Evolutionary conservation across 1,139 yeast species (phyloP), one percentile per base, ranked within the genome.

Genomic region (Zygosaccharomyces sapae): DNA sequence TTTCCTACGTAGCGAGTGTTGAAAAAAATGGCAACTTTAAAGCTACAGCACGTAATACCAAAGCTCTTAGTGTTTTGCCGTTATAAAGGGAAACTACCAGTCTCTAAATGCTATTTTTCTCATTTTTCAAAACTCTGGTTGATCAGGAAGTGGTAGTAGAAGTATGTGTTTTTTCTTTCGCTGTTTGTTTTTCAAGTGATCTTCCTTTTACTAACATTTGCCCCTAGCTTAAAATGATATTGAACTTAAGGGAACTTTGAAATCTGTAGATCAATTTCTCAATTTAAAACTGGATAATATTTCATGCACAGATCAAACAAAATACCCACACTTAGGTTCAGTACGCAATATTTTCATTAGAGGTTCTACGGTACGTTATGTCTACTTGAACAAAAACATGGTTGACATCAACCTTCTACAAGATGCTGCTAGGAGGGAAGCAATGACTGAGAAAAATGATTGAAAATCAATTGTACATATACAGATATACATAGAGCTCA

Each of bases 331-430:
- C 66, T 76, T 94, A 62, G 71, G 79, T 44, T 87, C 97, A 1
- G 95, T 90, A 37, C 85, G 86, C 69, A 89, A 87, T 63, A 76
- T 92, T 57, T 94, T 94, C 67, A 85, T 94, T 49, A 83, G 99
- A 75, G 98, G 98, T 12, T 89, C 97, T 2, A 92, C 92, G 16
- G 96, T 94, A 37, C 83, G 99, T 71, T 94, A 94, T 60, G 95
- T 94, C 25, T 95, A 92, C 63, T 75, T 94, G 66, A 89, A 83
- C 55, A 86, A 95, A 49, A 77, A 77, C 52, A 84, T 89, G 52
- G 97, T 94, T 38, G 98, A 92, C 66, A 88, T 96, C 43, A 90
- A 95, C 33, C 75, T 94, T 62, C 77, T 94, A 55, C 98, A 92
- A 69, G 99, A 94, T 69, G 98, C 98, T 38, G 83, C 97, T 38